These are phyloP conservation scores for Favolaschia claudopus DNA, from an alignment of 768 basidiomycete genomes.

Conservation along the genomic window DNA sequence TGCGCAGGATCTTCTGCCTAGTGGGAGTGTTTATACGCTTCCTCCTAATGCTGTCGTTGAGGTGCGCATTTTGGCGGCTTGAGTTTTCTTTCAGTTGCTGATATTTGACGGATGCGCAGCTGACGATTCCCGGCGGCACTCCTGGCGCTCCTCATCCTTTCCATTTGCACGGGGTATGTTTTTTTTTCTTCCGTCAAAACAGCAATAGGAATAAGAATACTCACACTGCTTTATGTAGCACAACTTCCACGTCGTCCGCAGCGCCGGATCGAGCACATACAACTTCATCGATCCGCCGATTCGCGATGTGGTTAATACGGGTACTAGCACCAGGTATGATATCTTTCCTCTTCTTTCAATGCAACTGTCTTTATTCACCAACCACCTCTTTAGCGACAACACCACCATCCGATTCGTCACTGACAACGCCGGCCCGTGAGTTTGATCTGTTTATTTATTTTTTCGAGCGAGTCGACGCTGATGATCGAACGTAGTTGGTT, in stretches of 20 bases:
- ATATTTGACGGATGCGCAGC: background rate
- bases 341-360: no score
- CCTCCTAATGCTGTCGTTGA: slow-evolving; percentile 45
- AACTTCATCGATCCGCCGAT: slow-evolving; percentile 55
- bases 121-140: background rate
- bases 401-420: slow-evolving; percentile 56
- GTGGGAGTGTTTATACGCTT: slow-evolving; percentile 41
- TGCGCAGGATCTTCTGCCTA: slow-evolving; percentile 36
- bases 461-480: background rate
- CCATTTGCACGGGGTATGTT: slow-evolving; percentile 45
- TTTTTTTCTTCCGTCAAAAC: background rate
- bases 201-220: background rate
- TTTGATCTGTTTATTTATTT: slow-evolving; percentile 49
- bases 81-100: slow-evolving; percentile 24
- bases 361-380: no score
- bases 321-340: slow-evolving; percentile 26
- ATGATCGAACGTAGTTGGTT: background rate
- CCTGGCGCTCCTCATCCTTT: slow-evolving; percentile 35
- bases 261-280: slow-evolving; percentile 30
- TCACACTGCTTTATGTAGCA: slow-evolving; percentile 28
- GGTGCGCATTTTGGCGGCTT: slow-evolving; percentile 34
- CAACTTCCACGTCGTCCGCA: slow-evolving; percentile 41
- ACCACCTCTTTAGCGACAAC: no score
- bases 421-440: slow-evolving; percentile 43
- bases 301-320: slow-evolving; percentile 48